Conservation (phyloP, 108 stramenopile genomes). For the Conticribra guillardii region DNA sequence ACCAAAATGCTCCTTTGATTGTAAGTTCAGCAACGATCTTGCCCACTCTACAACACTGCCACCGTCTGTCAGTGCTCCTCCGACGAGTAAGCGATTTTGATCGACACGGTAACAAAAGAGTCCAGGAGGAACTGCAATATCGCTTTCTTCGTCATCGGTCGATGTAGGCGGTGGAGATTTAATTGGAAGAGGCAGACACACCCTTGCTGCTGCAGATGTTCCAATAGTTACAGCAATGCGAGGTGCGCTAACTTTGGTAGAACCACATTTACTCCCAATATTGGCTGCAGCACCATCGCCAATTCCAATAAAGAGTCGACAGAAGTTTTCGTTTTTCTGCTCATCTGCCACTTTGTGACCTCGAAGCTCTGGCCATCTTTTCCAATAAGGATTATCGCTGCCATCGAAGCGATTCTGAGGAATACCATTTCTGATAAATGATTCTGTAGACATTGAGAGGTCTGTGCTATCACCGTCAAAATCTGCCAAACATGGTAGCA, state of each 20-base stretch:
- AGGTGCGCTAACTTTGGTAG: neutral
- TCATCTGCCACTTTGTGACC: neutral
- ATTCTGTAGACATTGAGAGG: no score
- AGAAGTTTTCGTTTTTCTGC: neutral
- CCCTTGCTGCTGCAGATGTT: slow-evolving; percentile 80
- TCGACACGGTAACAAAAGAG: slow-evolving; percentile 85
- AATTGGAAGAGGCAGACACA: slow-evolving; percentile 58
- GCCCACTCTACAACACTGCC: slow-evolving; percentile 86
- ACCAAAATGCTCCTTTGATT: slow-evolving; percentile 46
- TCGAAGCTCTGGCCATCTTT: slow-evolving; percentile 73
- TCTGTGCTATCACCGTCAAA: slow-evolving; percentile 11
- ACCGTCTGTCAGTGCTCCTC: slow-evolving; percentile 86
- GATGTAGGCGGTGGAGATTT: neutral
- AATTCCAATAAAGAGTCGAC: slow-evolving; percentile 66
- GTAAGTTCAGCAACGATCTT: slow-evolving; percentile 59
- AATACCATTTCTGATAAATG: slow-evolving; percentile 22
- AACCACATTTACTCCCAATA: slow-evolving; percentile 76
- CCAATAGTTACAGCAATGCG: slow-evolving; percentile 89
- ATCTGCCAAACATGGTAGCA: slow-evolving; percentile 53
- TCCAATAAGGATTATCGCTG: slow-evolving; percentile 50
- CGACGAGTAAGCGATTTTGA: slow-evolving; percentile 60
- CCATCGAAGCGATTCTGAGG: slow-evolving; percentile 20
- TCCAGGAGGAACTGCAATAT: slow-evolving; percentile 52
- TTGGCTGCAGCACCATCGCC: slow-evolving; percentile 91
- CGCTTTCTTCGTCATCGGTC: neutral